Evolutionary conservation across 2,329 filamentous ascomycete genomes (phyloP).

Genomic region (Trichoderma harzianum): DNA sequence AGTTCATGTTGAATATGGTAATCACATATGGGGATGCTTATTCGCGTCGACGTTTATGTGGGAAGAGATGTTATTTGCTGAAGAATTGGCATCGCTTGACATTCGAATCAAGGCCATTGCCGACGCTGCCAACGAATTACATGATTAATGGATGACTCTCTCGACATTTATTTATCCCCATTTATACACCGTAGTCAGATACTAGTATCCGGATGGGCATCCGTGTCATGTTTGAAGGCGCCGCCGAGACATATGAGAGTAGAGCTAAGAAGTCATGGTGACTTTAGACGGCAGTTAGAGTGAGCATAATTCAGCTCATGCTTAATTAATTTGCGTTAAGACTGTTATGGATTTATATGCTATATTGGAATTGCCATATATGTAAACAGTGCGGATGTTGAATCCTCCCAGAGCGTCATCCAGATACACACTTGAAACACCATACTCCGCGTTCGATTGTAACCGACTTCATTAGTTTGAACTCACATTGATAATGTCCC

Average conservation of each 20-base stretch:
- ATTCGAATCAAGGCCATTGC: too few species aligned
- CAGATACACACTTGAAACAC: not conserved
- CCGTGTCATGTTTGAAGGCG: too few species aligned
- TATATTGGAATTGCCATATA: not conserved
- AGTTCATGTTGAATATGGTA: not conserved
- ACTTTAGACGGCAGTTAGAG: not conserved
- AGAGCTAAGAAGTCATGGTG: too few species aligned
- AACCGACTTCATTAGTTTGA: not conserved
- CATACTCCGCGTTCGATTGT: rapidly evolving
- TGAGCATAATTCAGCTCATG: not conserved
- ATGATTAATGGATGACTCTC: too few species aligned
- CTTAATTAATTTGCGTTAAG: not conserved
- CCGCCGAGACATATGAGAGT: too few species aligned
- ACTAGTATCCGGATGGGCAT: too few species aligned
- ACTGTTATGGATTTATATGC: not conserved
- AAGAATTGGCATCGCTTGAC: too few species aligned
- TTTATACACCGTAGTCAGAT: too few species aligned
- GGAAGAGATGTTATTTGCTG: too few species aligned
- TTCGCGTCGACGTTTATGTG: too few species aligned
- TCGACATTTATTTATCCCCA: too few species aligned
- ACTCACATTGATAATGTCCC: not conserved
- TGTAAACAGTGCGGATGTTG: not conserved
- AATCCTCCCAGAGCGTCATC: not conserved
- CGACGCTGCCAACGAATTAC: too few species aligned
- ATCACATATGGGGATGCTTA: not conserved